Percentiles rank a stretch among this genome's conserved stretches.
phyloP scores from a whole-genome alignment of 2,329 filamentous ascomycete species.

The Talaromyces islandicus region DNA sequence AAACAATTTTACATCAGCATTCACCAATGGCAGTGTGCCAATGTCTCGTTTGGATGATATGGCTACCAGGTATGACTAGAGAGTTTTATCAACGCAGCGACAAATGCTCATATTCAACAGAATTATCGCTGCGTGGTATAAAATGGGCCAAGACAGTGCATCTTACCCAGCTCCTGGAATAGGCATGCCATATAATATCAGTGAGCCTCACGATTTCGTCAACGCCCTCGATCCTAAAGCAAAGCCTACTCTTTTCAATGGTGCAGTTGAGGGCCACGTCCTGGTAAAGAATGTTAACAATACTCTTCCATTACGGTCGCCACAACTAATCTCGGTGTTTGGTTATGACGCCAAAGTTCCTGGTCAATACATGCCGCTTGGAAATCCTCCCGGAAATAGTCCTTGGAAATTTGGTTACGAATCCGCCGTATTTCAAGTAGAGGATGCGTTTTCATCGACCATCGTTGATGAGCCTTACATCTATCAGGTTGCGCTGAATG shows the following conservation, averaged over 20 bases:
- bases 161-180: conserved; percentile 17
- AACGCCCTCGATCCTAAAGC: conserved; percentile 33
- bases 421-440: background rate
- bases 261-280: conserved; percentile 25
- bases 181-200: conserved; percentile 16
- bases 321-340: conserved; percentile 16
- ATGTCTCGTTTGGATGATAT: conserved; percentile 41
- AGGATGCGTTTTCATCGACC: background rate
- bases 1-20: conserved; percentile 29
- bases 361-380: conserved; percentile 16
- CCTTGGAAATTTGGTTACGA: background rate
- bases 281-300: conserved; percentile 47
- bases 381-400: background rate
- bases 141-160: conserved; percentile 31
- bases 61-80: conserved; percentile 14
- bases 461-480: background rate
- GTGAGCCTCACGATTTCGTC: conserved; percentile 63
- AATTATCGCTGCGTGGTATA: conserved; percentile 43
- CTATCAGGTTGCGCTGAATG: conserved; percentile 10
- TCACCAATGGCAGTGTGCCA: conserved; percentile 36
- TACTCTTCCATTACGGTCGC: conserved; percentile 41
- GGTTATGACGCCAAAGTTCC: conserved; percentile 12
- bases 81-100: background rate
- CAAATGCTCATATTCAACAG: conserved; percentile 19
- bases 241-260: background rate